Evolutionary conservation across 2,329 filamentous ascomycete genomes (phyloP), one percentile per base, ranked within the genome.

Genomic region (Dothistroma pini): DNA sequence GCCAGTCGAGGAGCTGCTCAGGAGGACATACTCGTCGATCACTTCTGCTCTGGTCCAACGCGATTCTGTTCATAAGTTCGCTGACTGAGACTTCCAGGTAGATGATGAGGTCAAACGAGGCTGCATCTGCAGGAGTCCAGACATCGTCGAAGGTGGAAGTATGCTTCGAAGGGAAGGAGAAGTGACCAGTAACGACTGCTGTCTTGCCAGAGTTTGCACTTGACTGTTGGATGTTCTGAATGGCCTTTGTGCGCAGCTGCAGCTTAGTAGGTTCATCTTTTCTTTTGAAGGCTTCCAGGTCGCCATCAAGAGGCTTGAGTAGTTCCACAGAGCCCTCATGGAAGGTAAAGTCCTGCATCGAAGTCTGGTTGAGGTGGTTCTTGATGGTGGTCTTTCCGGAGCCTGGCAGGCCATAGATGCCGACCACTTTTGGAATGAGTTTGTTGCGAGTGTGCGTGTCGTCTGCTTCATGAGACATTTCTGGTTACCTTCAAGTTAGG

Each of bases 51-150:
- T 86, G 82, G 0, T 71, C 55, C 0, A 32, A 38, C n/a, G 77
- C 74, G 19, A 75, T 78, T 48, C 77, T 56, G 0, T 62, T 61
- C 12, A 19, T 16, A 16, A 86, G 70, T 0, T 70, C 25, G 1
- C 77, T 66, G 0, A 75, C 63, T 1, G 75, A 65, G 0, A 78
- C 66, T 49, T 83, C 71, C 31, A 88, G 67, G 66, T 88, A 87
- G 12, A 88, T 49, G 14, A 89, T 83, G 64, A 88, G 84, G 0
- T 83, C 85, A 68, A 79, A 88, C 0, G 71, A 76, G 0, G 74
- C 49, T 4, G 79, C 54, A 59, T 88, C 84, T 8, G 66, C 72
- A 1, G 71, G 11, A 0, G 81, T 86, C 55, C 71, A 77, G 0
- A 83, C 72, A n/a, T 29, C 41, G 9, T 69, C 60, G 0, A 76